Evolutionary conservation across 2,329 filamentous ascomycete genomes (phyloP).

Genomic region (Alternaria longipes): DNA sequence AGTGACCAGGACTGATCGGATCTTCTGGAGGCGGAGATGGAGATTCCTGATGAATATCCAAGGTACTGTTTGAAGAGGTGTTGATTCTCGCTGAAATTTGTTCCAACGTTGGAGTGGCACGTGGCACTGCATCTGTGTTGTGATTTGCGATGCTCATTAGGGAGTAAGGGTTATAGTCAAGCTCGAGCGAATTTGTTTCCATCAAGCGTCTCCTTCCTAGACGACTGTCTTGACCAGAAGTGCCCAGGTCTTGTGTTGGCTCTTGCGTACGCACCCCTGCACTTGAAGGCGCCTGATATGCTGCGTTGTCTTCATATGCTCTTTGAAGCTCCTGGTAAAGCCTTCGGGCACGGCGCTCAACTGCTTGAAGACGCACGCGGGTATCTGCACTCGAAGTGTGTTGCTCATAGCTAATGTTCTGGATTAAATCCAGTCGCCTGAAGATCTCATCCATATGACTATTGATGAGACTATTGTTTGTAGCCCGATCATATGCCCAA

Average conservation of each 20-base stretch:
- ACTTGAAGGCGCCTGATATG: not conserved
- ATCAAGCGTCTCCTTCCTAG: not conserved
- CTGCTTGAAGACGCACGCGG: conserved; percentile 1
- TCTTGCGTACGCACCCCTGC: not conserved
- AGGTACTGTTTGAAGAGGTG: not conserved
- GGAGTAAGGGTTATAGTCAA: not conserved
- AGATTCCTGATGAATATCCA: not conserved
- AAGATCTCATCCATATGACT: conserved; percentile 2
- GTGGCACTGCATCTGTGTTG: not conserved
- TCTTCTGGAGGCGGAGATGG: not conserved
- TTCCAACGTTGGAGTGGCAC: not conserved
- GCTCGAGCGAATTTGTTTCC: not conserved
- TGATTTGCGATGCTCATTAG: not conserved
- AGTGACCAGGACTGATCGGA: not conserved
- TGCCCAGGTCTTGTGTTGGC: not conserved
- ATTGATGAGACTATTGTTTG: not conserved
- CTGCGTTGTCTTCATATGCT: not conserved
- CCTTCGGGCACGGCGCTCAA: not conserved
- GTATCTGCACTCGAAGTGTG: not conserved
- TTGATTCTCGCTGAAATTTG: not conserved
- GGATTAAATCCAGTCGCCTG: not conserved
- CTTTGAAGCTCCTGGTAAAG: not conserved
- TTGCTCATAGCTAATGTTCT: not conserved
- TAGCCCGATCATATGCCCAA: not conserved
- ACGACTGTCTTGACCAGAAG: not conserved